Percentiles rank a stretch among this genome's conserved stretches.
Conservation (phyloP, 306 rosid genomes). For the Corylus heterophylla region DNA sequence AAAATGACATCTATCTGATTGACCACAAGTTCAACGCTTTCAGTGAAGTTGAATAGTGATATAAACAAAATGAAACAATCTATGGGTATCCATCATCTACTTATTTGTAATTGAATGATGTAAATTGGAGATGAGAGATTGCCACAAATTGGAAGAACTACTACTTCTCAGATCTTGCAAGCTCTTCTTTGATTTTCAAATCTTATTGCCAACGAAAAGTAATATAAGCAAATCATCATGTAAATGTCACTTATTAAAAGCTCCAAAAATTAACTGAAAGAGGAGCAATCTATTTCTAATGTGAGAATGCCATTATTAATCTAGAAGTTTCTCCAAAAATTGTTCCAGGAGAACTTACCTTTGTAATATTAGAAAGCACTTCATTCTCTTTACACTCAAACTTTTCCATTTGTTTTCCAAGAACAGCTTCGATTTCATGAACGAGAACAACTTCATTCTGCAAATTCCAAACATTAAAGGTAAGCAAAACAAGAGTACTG, state of each 20-base stretch:
- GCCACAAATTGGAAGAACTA: not conserved
- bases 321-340: not conserved
- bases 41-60: no score
- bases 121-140: not conserved
- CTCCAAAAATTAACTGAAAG: not conserved
- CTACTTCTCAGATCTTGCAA: not conserved
- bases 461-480: conserved; percentile 25
- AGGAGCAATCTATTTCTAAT: not conserved
- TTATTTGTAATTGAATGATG: not conserved
- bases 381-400: conserved; percentile 75
- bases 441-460: conserved; percentile 76
- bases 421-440: conserved; percentile 63
- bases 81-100: no score
- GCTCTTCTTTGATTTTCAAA: not conserved
- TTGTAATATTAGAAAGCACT: conserved; percentile 57
- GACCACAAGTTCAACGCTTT: not conserved
- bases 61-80: no score
- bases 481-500: conserved; percentile 11
- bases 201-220: not conserved
- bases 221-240: not conserved
- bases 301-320: not conserved
- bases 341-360: conserved; percentile 40
- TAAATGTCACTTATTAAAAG: not conserved
- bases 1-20: not conserved
- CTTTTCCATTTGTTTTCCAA: conserved; percentile 61